phyloP scores from a whole-genome alignment of 306 rosid species.

The Macrotyloma uniflorum region DNA sequence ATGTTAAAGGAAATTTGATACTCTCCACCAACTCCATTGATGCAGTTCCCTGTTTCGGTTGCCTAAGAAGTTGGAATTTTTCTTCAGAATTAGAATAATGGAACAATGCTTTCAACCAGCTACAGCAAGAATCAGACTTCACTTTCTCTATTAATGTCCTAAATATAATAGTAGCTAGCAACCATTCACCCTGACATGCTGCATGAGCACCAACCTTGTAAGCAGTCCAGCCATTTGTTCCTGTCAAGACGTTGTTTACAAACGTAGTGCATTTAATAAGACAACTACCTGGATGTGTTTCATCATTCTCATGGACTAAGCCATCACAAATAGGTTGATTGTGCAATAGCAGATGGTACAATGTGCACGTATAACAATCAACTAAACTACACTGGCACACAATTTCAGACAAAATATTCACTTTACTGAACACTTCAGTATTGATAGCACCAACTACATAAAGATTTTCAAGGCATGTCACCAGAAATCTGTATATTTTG shows the following conservation, averaged over 20 bases:
- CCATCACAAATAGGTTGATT: conserved; percentile 50
- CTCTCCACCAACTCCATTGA: conserved; percentile 42
- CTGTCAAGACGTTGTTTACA: conserved; percentile 1
- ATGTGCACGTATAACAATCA: conserved; percentile 46
- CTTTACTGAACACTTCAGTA: conserved; percentile 27
- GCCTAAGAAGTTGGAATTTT: conserved; percentile 40
- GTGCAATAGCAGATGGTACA: conserved; percentile 54
- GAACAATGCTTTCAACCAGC: conserved; percentile 39
- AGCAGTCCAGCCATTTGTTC: conserved; percentile 27
- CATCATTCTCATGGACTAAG: conserved; percentile 37
- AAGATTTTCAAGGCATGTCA: conserved; percentile 51
- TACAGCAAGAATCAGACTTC: conserved; percentile 23
- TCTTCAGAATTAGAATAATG: conserved; percentile 58
- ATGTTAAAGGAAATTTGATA: conserved; percentile 27
- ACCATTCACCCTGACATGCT: conserved; percentile 23
- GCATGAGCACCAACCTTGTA: conserved; percentile 24
- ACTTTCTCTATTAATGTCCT: not conserved
- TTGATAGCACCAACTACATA: conserved; percentile 39
- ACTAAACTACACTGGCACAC: conserved; percentile 53
- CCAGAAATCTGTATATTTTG: conserved; percentile 52
- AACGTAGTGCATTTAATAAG: not conserved
- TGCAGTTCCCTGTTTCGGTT: conserved; percentile 42
- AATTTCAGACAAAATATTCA: conserved; percentile 12
- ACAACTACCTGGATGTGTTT: conserved; percentile 1
- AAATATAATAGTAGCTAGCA: conserved; percentile 13